A percentile compares a stretch with the other conserved stretches of the same genome.
Conservation (phyloP, 2,329 filamentous ascomycete genomes). For the Curvularia eragrostidis region DNA sequence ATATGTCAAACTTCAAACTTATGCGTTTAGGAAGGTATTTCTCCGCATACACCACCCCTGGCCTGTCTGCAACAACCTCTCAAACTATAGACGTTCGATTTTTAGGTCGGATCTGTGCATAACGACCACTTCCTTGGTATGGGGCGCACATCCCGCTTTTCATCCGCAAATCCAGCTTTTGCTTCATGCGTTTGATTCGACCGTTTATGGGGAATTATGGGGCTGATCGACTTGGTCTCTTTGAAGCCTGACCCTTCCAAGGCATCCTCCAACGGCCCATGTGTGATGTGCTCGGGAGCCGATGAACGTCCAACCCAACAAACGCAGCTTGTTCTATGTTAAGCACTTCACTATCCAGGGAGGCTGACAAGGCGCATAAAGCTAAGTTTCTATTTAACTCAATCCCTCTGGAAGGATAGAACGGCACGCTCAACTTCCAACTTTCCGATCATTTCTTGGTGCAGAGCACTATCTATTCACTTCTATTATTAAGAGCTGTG, state of each 20-base stretch:
- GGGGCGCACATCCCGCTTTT: conserved; percentile 26
- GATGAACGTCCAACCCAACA: conserved; percentile 28
- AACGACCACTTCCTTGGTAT: conserved; percentile 29
- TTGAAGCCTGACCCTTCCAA: conserved; percentile 28
- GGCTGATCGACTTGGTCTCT: conserved; percentile 22
- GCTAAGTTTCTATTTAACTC: conserved; percentile 33
- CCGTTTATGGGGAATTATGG: conserved; percentile 41
- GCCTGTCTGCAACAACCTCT: conserved; percentile 45
- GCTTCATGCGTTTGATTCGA: conserved; percentile 45
- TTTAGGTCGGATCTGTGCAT: conserved; percentile 28
- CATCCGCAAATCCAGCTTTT: conserved; percentile 19
- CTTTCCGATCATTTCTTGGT: conserved; percentile 34
- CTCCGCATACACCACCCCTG: conserved; percentile 29
- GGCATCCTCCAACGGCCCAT: conserved; percentile 44
- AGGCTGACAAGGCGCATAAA: conserved; percentile 10
- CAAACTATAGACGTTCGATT: conserved; percentile 44
- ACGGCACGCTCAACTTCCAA: conserved; percentile 27
- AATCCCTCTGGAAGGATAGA: conserved; percentile 15
- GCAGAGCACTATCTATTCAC: conserved; percentile 42
- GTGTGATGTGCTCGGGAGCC: conserved; percentile 44
- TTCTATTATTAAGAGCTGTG: conserved; percentile 46
- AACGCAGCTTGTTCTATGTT: conserved; percentile 23
- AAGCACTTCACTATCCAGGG: conserved; percentile 19
- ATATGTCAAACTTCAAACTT: conserved; percentile 38
- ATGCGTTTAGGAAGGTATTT: conserved; percentile 45